Conservation (phyloP, 371 early-diverging fungal species). For the Rhizopus sp. region DNA sequence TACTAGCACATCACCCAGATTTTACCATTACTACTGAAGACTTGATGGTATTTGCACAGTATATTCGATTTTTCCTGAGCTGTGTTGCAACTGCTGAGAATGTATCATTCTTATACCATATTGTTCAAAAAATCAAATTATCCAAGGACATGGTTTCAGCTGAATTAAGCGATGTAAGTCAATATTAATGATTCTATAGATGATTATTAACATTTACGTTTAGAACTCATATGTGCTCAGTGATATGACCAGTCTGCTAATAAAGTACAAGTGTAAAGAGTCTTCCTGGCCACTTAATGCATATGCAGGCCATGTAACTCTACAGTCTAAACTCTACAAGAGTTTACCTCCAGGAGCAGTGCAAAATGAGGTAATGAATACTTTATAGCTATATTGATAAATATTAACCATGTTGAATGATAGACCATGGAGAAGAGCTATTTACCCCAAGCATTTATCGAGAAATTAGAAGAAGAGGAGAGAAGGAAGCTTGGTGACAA, state of each 20-base stretch:
- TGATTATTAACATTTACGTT: background rate
- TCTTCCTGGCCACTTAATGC: slow-evolving; percentile 73
- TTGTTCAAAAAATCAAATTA: slow-evolving; percentile 78
- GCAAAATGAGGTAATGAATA: slow-evolving; percentile 47
- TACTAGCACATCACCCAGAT: slow-evolving; percentile 93
- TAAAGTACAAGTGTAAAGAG: slow-evolving; percentile 70
- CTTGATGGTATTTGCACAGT: slow-evolving; percentile 53
- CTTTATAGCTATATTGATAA: background rate
- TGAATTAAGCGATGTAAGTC: slow-evolving; percentile 53
- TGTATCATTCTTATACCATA: slow-evolving; percentile 78
- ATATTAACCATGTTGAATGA: background rate
- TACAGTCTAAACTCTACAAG: slow-evolving; percentile 65
- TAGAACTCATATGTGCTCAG: slow-evolving; percentile 80
- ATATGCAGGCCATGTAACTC: slow-evolving; percentile 61
- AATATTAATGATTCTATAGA: background rate
- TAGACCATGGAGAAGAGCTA: slow-evolving; percentile 49
- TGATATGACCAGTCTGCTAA: slow-evolving; percentile 79
- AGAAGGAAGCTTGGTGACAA: slow-evolving; percentile 24
- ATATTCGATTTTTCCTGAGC: slow-evolving; percentile 84
- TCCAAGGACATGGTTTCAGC: slow-evolving; percentile 59
- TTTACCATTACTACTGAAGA: slow-evolving; percentile 63
- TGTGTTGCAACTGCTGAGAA: slow-evolving; percentile 82
- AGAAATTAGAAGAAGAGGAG: slow-evolving; percentile 19
- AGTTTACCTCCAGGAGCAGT: slow-evolving; percentile 35
- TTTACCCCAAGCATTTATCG: slow-evolving; percentile 33